phyloP scores from a whole-genome alignment of 208 protist genomes.

The Trypanosoma cruzi region DNA sequence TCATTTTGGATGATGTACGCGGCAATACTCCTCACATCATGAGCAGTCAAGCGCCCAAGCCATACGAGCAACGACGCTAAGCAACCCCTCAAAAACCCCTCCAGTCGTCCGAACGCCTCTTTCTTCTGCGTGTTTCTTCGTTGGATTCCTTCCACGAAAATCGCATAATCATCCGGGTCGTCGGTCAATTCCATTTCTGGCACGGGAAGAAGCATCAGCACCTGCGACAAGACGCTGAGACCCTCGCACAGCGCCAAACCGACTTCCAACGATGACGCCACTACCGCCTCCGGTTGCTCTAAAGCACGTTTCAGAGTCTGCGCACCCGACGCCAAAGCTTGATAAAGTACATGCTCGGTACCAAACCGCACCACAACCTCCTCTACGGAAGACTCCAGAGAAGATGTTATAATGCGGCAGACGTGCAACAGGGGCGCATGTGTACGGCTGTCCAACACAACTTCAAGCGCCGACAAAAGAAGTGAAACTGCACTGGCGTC shows the following conservation, averaged over 20 bases:
- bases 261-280: constrained; percentile 27
- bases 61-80: constrained; percentile 25
- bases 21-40: constrained; percentile 24
- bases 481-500: constrained; percentile 45
- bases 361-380: constrained; percentile 45
- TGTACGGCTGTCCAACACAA: constrained; percentile 21
- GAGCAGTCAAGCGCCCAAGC: constrained; percentile 13
- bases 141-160: constrained; percentile 30
- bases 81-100: constrained; percentile 31
- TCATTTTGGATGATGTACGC: constrained; percentile 30
- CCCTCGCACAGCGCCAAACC: constrained; percentile 64
- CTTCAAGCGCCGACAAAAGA: constrained; percentile 37
- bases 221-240: constrained; percentile 66
- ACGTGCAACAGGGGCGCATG: constrained; percentile 15
- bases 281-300: background rate
- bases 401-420: constrained; percentile 48
- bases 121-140: constrained; percentile 36
- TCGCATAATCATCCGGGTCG: constrained; percentile 67
- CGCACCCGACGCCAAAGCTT: constrained; percentile 43
- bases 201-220: constrained; percentile 48
- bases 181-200: constrained; percentile 67
- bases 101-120: constrained; percentile 24
- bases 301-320: constrained; percentile 45
- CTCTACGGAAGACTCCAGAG: constrained; percentile 62
- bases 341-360: constrained; percentile 42